A percentile compares a stretch with the other conserved stretches of the same genome.
phyloP scores from a whole-genome alignment of 192 early-diverging fungal genomes.

The Linnemannia zychae region DNA sequence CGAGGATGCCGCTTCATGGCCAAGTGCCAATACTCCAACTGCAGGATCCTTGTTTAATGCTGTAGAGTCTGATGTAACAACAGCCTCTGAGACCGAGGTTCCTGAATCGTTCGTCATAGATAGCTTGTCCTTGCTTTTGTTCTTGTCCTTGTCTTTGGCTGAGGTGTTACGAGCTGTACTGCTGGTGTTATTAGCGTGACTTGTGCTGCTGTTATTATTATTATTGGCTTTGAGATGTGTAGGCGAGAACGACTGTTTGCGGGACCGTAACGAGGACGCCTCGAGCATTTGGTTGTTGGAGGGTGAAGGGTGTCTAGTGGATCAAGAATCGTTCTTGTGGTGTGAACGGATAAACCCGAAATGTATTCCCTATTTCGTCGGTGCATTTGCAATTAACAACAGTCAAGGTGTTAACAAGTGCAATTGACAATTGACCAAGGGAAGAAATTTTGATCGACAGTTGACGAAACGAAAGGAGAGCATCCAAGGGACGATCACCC shows the following conservation, averaged over 20 bases:
- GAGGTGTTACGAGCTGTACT: not conserved
- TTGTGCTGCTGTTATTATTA: not conserved
- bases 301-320: not conserved
- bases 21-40: not conserved
- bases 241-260: constrained; percentile 21
- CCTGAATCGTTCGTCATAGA: constrained; percentile 26
- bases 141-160: not conserved
- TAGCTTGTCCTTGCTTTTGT: constrained; percentile 1
- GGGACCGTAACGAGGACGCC: constrained; percentile 22
- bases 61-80: not conserved
- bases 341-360: not conserved
- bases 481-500: not conserved
- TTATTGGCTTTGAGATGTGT: constrained; percentile 6
- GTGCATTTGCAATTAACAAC: not conserved
- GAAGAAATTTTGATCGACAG: not conserved
- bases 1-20: not conserved
- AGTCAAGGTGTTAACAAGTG: not conserved
- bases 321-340: not conserved
- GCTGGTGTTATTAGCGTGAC: not conserved
- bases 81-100: constrained; percentile 7
- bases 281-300: constrained; percentile 24
- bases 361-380: not conserved
- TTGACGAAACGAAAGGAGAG: not conserved
- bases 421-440: not conserved
- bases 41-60: not conserved